Evolutionary conservation across 768 basidiomycete genomes (phyloP).

Genomic region (Pleurotus tuber-regium): DNA sequence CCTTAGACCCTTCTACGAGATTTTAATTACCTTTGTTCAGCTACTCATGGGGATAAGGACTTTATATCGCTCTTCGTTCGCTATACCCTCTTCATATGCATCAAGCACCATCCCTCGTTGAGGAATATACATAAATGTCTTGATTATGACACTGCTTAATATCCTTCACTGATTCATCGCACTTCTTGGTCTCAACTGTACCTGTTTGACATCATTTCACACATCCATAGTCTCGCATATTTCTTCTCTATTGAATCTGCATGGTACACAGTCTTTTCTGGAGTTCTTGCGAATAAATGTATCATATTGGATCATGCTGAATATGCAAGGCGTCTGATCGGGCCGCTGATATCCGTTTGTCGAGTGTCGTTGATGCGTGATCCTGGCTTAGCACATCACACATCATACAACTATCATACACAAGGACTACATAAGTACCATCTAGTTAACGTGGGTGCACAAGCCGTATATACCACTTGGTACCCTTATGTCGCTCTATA

Average conservation of each 20-base stretch:
- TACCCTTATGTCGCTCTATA: neutral
- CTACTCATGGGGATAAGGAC: neutral
- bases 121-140: neutral
- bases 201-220: conserved; percentile 8
- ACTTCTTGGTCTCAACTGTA: conserved; percentile 1
- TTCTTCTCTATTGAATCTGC: neutral
- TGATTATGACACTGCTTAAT: conserved; percentile 10
- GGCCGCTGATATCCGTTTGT: too few species aligned
- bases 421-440: too few species aligned
- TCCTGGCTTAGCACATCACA: too few species aligned
- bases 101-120: conserved; percentile 16
- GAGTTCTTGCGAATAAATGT: conserved; percentile 8
- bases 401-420: too few species aligned
- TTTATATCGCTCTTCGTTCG: conserved; percentile 16
- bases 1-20: conserved; percentile 57
- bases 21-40: conserved; percentile 33
- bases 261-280: conserved; percentile 14
- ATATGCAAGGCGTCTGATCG: too few species aligned
- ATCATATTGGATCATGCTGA: too few species aligned
- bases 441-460: too few species aligned
- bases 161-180: conserved; percentile 7
- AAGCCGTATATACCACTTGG: neutral
- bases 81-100: conserved; percentile 15
- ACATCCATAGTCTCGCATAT: neutral
- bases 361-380: too few species aligned